phyloP scores from a whole-genome alignment of 768 basidiomycete genomes.

The Tylopilus rubrobrunneus region DNA sequence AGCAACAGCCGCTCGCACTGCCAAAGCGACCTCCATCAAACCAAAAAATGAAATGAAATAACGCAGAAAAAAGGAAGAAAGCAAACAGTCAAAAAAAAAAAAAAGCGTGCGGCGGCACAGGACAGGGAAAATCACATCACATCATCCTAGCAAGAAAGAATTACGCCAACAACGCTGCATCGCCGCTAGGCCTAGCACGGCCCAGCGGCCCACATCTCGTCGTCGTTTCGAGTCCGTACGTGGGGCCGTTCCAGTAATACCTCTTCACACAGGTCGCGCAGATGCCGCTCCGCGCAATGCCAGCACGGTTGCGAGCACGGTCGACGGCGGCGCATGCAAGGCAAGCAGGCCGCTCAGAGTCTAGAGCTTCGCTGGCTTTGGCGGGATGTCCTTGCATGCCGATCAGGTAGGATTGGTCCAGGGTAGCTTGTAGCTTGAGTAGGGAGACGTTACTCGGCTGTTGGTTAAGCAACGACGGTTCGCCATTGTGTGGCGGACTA shows the following conservation, averaged over 20 bases:
- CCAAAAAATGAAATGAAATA: neutral
- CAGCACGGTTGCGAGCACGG: slow-evolving; percentile 10
- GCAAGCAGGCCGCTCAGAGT: slow-evolving; percentile 39
- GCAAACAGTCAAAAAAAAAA: neutral
- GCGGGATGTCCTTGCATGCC: slow-evolving; percentile 36
- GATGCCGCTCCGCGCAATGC: slow-evolving; percentile 13
- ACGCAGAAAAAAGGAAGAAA: neutral
- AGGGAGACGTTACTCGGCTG: neutral
- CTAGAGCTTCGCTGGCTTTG: slow-evolving; percentile 23
- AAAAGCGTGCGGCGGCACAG: neutral
- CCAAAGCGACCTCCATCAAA: neutral
- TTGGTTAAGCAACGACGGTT: neutral
- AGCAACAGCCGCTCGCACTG: neutral
- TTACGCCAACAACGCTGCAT: neutral
- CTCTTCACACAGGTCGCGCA: slow-evolving; percentile 17
- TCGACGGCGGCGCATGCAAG: slow-evolving; percentile 46
- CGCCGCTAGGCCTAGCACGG: neutral
- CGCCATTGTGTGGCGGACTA: neutral
- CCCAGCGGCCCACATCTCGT: neutral
- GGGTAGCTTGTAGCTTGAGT: slow-evolving; percentile 35
- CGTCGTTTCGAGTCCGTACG: neutral
- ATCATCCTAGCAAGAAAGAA: neutral
- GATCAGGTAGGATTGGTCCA: slow-evolving; percentile 29
- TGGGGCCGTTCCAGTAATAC: slow-evolving; percentile 17
- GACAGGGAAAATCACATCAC: neutral